These are phyloP conservation scores for Sarocladiaceae sp. DNA, from an alignment of 2,329 filamentous ascomycete species.

Conservation along the genomic window DNA sequence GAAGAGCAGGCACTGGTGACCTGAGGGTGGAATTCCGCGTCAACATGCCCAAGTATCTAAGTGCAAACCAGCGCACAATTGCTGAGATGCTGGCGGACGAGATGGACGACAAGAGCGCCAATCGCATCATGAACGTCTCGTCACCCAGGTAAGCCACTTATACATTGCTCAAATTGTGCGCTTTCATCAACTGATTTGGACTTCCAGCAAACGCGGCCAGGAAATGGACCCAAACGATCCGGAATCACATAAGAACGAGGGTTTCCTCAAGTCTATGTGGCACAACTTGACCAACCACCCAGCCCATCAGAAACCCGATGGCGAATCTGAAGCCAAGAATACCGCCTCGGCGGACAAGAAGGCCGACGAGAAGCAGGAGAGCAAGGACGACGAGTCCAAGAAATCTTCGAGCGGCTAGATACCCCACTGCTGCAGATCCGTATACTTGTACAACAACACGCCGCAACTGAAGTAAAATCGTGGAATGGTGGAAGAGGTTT, in stretches of 20 bases:
- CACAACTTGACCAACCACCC: slow-evolving; percentile 80
- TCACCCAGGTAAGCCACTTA: slow-evolving; percentile 23
- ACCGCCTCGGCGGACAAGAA: slow-evolving; percentile 17
- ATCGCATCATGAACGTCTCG: slow-evolving; percentile 79
- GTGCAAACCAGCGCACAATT: slow-evolving; percentile 83
- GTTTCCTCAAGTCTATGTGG: slow-evolving; percentile 91
- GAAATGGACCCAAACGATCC: slow-evolving; percentile 20
- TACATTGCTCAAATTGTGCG: not conserved
- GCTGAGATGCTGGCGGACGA: slow-evolving; percentile 95
- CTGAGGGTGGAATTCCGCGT: slow-evolving; percentile 93
- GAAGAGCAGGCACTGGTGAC: slow-evolving; percentile 67
- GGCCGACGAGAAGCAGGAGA: slow-evolving; percentile 22
- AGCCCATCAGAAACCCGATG: slow-evolving; percentile 38
- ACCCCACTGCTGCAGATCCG: not conserved
- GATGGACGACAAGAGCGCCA: slow-evolving; percentile 86
- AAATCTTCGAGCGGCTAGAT: slow-evolving; percentile 23
- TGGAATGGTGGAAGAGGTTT: slow-evolving; percentile 16
- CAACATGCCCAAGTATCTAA: slow-evolving; percentile 89
- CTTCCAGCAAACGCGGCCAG: slow-evolving; percentile 4
- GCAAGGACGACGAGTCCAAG: slow-evolving; percentile 16
- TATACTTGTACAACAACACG: not conserved
- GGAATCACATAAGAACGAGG: slow-evolving; percentile 68
- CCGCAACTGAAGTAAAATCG: slow-evolving; percentile 5
- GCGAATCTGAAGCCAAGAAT: slow-evolving; percentile 17
- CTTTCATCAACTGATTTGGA: not conserved